Evolutionary conservation across 192 early-diverging fungal species (phyloP).

Genomic region (Backusella circina): DNA sequence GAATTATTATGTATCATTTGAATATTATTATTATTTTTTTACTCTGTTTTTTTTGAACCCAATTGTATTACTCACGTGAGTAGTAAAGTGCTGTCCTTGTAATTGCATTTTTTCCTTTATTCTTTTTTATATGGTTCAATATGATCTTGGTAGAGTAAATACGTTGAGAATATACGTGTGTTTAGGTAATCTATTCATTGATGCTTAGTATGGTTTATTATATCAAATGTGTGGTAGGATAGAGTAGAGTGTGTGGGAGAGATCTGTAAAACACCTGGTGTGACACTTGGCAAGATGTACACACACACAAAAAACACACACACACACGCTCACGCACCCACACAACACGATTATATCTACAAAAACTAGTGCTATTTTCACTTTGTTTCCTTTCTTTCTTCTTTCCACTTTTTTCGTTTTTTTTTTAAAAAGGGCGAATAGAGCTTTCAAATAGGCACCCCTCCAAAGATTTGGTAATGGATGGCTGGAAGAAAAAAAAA

Average conservation of each 20-base stretch:
- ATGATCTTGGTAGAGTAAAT: background rate
- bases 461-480: background rate
- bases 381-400: background rate
- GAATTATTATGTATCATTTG: background rate
- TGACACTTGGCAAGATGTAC: background rate
- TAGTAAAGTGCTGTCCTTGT: background rate
- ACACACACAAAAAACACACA: background rate
- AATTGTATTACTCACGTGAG: slow-evolving; percentile 3
- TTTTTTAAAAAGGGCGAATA: background rate
- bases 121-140: background rate
- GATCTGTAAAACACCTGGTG: background rate
- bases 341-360: background rate
- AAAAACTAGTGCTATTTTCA: background rate
- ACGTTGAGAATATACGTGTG: background rate
- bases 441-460: background rate
- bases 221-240: background rate
- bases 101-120: background rate
- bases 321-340: background rate
- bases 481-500: background rate
- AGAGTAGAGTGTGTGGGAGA: background rate
- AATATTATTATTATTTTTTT: background rate
- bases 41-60: background rate
- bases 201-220: background rate
- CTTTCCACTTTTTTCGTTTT: too few species aligned
- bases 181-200: background rate